These are phyloP conservation scores for Wickerhamiella domercqiae DNA, from an alignment of 805 yeast species.

Conservation along the genomic window DNA sequence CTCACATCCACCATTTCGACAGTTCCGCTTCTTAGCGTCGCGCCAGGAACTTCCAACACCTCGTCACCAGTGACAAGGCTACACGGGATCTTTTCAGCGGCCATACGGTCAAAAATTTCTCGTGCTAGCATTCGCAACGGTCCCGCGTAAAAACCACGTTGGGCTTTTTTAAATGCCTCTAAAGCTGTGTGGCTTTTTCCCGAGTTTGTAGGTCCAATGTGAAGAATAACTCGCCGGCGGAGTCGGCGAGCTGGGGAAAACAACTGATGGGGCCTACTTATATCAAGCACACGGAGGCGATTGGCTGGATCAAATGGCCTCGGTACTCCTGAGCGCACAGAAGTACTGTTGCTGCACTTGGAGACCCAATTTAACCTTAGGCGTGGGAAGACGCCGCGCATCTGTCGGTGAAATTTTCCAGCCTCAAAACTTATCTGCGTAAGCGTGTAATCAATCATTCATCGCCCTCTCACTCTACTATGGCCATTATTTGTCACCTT, in stretches of 20 bases:
- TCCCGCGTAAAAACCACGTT: slow-evolving; percentile 83
- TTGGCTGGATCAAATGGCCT: slow-evolving; percentile 31
- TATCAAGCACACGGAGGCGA: slow-evolving; percentile 33
- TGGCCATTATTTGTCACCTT: no score
- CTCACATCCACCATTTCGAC: slow-evolving; percentile 78
- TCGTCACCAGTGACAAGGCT: slow-evolving; percentile 95
- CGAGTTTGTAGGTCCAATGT: slow-evolving; percentile 93
- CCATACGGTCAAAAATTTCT: slow-evolving; percentile 76
- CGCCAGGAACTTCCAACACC: slow-evolving; percentile 57
- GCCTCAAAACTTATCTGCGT: no score
- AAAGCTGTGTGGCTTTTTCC: slow-evolving; percentile 87
- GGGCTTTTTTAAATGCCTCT: slow-evolving; percentile 44
- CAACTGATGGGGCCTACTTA: slow-evolving; percentile 57
- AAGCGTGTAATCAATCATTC: no score
- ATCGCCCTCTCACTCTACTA: no score
- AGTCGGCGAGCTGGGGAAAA: slow-evolving; percentile 72
- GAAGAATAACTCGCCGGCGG: slow-evolving; percentile 71
- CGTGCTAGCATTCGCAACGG: slow-evolving; percentile 83
- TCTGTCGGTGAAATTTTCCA: no score
- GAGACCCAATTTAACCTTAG: no score
- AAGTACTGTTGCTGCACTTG: no score
- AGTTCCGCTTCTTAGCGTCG: slow-evolving; percentile 71
- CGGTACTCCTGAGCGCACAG: no score
- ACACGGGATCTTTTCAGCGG: slow-evolving; percentile 49
- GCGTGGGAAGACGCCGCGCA: no score